Percentiles rank a stretch among this genome's conserved stretches.
Conservation (phyloP, 2,329 filamentous ascomycete genomes). For the Cladosporium austrohemisphaericum region DNA sequence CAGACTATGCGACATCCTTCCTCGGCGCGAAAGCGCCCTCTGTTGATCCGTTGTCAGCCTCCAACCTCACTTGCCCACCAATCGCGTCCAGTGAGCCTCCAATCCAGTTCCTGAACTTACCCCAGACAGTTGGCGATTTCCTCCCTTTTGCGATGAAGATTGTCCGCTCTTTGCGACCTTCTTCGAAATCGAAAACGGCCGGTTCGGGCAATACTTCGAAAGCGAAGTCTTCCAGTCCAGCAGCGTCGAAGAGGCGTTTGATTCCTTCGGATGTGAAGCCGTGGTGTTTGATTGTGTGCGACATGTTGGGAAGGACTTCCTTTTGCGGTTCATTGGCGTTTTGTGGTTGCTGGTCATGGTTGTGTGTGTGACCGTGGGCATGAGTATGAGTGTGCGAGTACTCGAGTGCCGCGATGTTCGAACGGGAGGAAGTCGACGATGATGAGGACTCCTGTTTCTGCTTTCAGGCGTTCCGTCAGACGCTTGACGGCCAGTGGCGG, state of each 20-base stretch:
- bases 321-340: background rate
- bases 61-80: constrained; percentile 13
- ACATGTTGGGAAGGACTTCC: constrained; percentile 24
- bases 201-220: constrained; percentile 29
- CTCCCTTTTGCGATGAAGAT: constrained; percentile 33
- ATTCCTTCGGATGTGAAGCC: constrained; percentile 29
- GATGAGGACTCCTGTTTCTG: constrained; percentile 27
- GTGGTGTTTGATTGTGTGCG: constrained; percentile 33
- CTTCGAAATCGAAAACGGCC: constrained; percentile 27
- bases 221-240: constrained; percentile 30
- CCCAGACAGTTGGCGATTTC: constrained; percentile 21
- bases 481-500: constrained; percentile 26
- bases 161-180: constrained; percentile 25
- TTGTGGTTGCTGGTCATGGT: constrained; percentile 14
- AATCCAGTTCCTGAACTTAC: constrained; percentile 18
- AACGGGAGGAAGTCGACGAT: constrained; percentile 31
- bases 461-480: constrained; percentile 27
- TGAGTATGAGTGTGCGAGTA: background rate
- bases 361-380: background rate
- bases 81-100: constrained; percentile 9
- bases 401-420: constrained; percentile 1
- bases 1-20: constrained; percentile 2
- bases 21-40: constrained; percentile 5
- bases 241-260: constrained; percentile 25
- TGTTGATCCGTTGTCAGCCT: background rate